Percentiles rank a stretch among this genome's conserved stretches.
These are phyloP conservation scores for Phaeodactylum tricornutum DNA, from an alignment of 108 stramenopile genomes.

Conservation along the genomic window DNA sequence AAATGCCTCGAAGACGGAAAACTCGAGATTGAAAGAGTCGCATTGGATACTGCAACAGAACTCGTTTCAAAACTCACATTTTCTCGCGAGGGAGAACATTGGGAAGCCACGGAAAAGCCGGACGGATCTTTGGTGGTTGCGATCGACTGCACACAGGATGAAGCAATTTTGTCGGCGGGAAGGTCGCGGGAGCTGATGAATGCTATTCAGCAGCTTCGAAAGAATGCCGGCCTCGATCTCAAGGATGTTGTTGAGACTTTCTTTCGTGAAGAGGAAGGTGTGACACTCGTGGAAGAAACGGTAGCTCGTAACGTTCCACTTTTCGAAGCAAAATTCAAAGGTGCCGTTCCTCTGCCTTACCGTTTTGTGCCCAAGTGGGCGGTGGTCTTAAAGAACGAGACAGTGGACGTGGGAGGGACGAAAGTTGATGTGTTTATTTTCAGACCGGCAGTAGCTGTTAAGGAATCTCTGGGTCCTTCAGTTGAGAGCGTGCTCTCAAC, in stretches of 20 bases:
- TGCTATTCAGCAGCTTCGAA: constrained; percentile 94
- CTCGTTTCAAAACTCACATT: constrained; percentile 85
- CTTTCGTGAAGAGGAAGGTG: constrained; percentile 66
- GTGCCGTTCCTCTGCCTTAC: constrained; percentile 65
- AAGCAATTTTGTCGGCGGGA: constrained; percentile 83
- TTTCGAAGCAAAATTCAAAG: constrained; percentile 74
- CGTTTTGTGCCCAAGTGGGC: constrained; percentile 60
- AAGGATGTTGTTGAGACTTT: constrained; percentile 87
- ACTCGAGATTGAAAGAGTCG: constrained; percentile 53
- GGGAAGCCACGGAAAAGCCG: constrained; percentile 71
- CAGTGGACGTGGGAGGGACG: constrained; percentile 67
- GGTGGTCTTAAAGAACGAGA: constrained; percentile 50
- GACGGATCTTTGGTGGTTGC: constrained; percentile 92
- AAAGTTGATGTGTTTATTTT: constrained; percentile 65
- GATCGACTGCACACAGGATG: constrained; percentile 93
- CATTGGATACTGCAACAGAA: constrained; percentile 68
- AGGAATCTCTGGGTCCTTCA: constrained; percentile 42
- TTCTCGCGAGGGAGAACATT: constrained; percentile 84
- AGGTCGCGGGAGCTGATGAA: constrained; percentile 91
- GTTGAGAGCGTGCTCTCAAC: constrained; percentile 50
- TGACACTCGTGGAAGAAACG: constrained; percentile 49
- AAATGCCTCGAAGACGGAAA: constrained; percentile 65
- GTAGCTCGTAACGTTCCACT: constrained; percentile 56
- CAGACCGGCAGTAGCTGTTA: constrained; percentile 60
- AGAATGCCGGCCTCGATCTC: constrained; percentile 80